A percentile compares a stretch with the other conserved stretches of the same genome.
phyloP scores from a whole-genome alignment of 108 stramenopile species.

The Cylindrotheca closterium region DNA sequence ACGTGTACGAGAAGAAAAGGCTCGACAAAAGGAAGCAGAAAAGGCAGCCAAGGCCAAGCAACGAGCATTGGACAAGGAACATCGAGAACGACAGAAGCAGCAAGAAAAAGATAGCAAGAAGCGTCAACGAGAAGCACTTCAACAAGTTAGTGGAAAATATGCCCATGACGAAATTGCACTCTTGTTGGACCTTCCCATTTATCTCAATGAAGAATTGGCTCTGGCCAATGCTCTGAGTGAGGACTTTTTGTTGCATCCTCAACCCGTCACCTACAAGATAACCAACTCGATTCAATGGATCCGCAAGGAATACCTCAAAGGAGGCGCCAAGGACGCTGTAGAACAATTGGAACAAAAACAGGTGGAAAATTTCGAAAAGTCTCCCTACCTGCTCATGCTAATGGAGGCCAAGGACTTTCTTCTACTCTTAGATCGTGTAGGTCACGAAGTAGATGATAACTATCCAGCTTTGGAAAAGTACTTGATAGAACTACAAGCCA shows the following conservation, averaged over 20 bases:
- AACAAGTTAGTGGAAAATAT: slow-evolving; percentile 47
- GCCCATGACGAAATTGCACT: slow-evolving; percentile 47
- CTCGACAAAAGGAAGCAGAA: slow-evolving; percentile 12
- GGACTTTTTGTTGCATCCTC: slow-evolving; percentile 9
- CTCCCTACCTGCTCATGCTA: slow-evolving; percentile 33
- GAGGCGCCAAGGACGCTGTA: slow-evolving; percentile 47
- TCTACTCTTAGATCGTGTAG: slow-evolving; percentile 30
- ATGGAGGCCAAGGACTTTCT: slow-evolving; percentile 45
- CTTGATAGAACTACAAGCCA: slow-evolving; percentile 19
- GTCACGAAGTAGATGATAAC: slow-evolving; percentile 45
- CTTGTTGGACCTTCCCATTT: slow-evolving; percentile 38
- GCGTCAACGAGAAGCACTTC: slow-evolving; percentile 18
- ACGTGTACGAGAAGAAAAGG: neutral
- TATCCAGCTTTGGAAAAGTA: slow-evolving; percentile 44
- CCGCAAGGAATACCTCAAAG: slow-evolving; percentile 47
- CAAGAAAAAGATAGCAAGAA: slow-evolving; percentile 25
- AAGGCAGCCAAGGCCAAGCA: slow-evolving; percentile 9
- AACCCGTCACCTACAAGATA: neutral
- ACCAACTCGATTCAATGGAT: slow-evolving; percentile 43
- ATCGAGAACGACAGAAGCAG: slow-evolving; percentile 23
- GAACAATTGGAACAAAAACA: slow-evolving; percentile 20
- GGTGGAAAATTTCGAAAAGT: slow-evolving; percentile 26
- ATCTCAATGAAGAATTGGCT: slow-evolving; percentile 9
- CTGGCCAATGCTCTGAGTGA: slow-evolving; percentile 14
- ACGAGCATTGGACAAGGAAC: slow-evolving; percentile 28